Evolutionary conservation across 148 eudicot genomes (phyloP), one percentile per base, ranked within the genome.

Genomic region (Silene latifolia): DNA sequence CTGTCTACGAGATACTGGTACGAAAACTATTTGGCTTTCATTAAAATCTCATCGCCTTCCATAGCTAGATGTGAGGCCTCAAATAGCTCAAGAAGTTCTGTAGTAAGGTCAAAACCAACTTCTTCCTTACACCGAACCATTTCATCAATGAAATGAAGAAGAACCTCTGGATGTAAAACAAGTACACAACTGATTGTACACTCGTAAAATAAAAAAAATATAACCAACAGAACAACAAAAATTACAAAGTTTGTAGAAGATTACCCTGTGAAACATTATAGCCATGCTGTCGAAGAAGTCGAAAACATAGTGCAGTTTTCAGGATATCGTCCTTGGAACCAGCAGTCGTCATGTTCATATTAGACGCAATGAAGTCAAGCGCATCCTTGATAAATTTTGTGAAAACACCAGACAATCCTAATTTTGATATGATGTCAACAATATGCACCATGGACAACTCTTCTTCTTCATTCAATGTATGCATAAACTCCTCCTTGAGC

Each of bases 261-360:
- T 57, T 32, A 80, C 89, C 89, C 77, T 84, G 82, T 2, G 86
- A 59, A 80, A 80, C 78, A 57, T 63, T 27, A 60, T 79, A 74
- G n/a, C 87, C 87, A 14, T 84, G 73, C 9, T 84, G 84, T 74
- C 86, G 80, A 21, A 84, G 87, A 73, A 82, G 76, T 72, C 84
- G 65, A 47, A 87, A 87, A 46, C 63, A 18, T 39, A 87, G 42
- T 3, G 87, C 75, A 62, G 82, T 65, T 35, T 53, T 62, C 59
- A 39, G 59, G 44, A 75, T 58, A 51, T 83, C 73, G 2, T 72
- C 69, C 0, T 75, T 17, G 32, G 39, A 51, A 63, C 44, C 47
- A 68, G 15, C 44, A 15, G 48, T 39, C 54, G 51, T 18, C 35
- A 20, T 76, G 29, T 64, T 64, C 15, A 32, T 20, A 46, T 25